phyloP scores from a whole-genome alignment of 805 yeast species.

The Starmerella potacharoeniae region DNA sequence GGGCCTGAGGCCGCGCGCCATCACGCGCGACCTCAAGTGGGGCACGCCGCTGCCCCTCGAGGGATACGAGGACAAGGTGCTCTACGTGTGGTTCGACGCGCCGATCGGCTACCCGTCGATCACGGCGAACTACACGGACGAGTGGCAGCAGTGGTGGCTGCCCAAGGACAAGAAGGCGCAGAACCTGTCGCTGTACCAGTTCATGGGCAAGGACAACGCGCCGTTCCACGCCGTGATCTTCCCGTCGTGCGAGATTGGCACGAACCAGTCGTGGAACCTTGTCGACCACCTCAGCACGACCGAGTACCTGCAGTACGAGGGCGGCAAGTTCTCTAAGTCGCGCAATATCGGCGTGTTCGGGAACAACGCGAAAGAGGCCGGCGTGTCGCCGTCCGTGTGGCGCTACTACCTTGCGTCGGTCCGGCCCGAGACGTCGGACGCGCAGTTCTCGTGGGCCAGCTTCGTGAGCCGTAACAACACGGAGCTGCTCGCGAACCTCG shows the following conservation, averaged over 20 bases:
- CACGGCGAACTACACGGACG: slow-evolving; percentile 77
- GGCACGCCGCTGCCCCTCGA: slow-evolving; percentile 96
- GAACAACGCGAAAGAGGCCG: slow-evolving; percentile 90
- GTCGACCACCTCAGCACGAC: slow-evolving; percentile 86
- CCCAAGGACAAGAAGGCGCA: slow-evolving; percentile 46
- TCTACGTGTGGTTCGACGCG: slow-evolving; percentile 99
- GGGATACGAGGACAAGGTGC: slow-evolving; percentile 74
- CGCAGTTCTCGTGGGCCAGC: slow-evolving; percentile 96
- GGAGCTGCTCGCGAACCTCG: slow-evolving; percentile 89
- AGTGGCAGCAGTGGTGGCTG: slow-evolving; percentile 91
- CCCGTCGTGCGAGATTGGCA: slow-evolving; percentile 88
- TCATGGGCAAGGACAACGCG: slow-evolving; percentile 98
- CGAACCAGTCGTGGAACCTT: slow-evolving; percentile 80
- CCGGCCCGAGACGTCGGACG: slow-evolving; percentile 91
- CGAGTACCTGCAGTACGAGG: slow-evolving; percentile 94
- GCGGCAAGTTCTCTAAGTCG: slow-evolving; percentile 96
- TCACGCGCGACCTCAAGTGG: slow-evolving; percentile 95
- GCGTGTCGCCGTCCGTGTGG: slow-evolving; percentile 89
- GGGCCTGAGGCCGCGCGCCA: slow-evolving; percentile 87
- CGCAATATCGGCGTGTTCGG: slow-evolving; percentile 98
- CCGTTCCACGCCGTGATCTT: slow-evolving; percentile 98
- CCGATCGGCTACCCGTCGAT: slow-evolving; percentile 93
- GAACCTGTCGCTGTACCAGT: slow-evolving; percentile 77
- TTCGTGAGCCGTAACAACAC: slow-evolving; percentile 88
- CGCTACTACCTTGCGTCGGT: slow-evolving; percentile 86